phyloP scores from a whole-genome alignment of 768 basidiomycete species.

The Boletus insuetus region DNA sequence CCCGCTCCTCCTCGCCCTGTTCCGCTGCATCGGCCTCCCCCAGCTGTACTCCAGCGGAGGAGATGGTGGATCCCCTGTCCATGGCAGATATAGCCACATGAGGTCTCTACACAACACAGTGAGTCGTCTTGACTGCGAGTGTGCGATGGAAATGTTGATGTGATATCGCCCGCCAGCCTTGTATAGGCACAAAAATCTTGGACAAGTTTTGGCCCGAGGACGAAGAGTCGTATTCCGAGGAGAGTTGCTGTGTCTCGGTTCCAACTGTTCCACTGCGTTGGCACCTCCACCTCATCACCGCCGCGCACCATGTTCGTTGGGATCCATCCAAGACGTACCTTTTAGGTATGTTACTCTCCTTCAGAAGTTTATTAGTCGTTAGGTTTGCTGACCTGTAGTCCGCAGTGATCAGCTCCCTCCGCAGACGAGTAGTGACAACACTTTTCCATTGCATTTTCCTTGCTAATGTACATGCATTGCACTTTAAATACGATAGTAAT shows the following conservation, averaged over 20 bases:
- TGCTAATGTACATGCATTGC: constrained; percentile 20
- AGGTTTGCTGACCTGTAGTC: neutral
- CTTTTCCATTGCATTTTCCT: constrained; percentile 25
- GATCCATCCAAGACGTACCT: constrained; percentile 4
- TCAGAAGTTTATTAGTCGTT: neutral
- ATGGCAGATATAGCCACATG: neutral
- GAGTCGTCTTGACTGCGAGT: constrained; percentile 10
- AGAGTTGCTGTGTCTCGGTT: constrained; percentile 11
- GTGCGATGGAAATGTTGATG: constrained; percentile 4
- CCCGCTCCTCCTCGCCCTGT: constrained; percentile 9
- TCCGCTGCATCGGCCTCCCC: constrained; percentile 5
- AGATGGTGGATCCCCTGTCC: constrained; percentile 23
- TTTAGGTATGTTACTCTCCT: constrained; percentile 13
- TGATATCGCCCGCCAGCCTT: constrained; percentile 17
- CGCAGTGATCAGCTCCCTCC: constrained; percentile 18
- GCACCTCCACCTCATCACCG: constrained; percentile 31
- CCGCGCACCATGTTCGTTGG: constrained; percentile 19
- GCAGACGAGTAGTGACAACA: constrained; percentile 14
- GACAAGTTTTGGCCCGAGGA: constrained; percentile 34
- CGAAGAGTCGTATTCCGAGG: constrained; percentile 19
- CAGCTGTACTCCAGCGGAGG: constrained; percentile 13
- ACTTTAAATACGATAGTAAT: neutral
- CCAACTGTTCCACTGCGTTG: constrained; percentile 18
- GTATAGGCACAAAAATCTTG: constrained; percentile 27
- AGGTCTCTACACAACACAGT: constrained; percentile 9